Base-by-base conservation (phyloP, 768 basidiomycete genomes). In the Lentinula edodes region DNA sequence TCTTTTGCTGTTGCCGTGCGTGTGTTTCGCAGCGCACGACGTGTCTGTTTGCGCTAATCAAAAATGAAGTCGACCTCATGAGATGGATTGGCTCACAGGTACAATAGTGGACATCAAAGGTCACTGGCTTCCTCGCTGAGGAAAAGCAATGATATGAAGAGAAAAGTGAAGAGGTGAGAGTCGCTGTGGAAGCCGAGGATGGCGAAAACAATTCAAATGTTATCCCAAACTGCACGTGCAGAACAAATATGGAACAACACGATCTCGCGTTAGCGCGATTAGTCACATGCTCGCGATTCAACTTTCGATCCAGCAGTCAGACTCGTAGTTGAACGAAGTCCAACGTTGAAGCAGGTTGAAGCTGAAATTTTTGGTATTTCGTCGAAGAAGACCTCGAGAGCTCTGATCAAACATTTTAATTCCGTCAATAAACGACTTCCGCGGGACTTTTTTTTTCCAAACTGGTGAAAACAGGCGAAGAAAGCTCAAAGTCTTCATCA, bases 11-110 rank as follows among this genome's bases (percentile, higher is more conserved):
- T 78, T 60, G 79, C 73, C 28, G 75, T 74, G 65, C 83, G 83
- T 60, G 81, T 78, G 45, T 80, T 75, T 71, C 85, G 80, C 61
- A 84, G 82, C 52, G 82, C 81, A 74, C 89, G 85, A 66, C 89
- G 84, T 61, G 84, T 80, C 89, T 90, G 58, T 42, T 42, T 13
- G 28, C n/a, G 38, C 20, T 8, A 34, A 42, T 56, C 23, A 51
- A 43, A 61, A 41, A 34, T 10, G 52, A 54, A 57, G 56, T 20
- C 36, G 16, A 35, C 9, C 15, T 3, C 20, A 5, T 20, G 6
- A 12, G 18, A 28, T n/a, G 32, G 32, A n/a, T 23, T 10, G 13
- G 32, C 59, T 39, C 13, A 52, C 59, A 20, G 59, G 59, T 28
- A 41, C 51, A 52, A 32, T 32, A 34, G 59, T 36, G 43, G 59